Evolutionary conservation across 768 basidiomycete genomes (phyloP), one percentile per base, ranked within the genome.

Genomic region (Flagelloscypha sp.): DNA sequence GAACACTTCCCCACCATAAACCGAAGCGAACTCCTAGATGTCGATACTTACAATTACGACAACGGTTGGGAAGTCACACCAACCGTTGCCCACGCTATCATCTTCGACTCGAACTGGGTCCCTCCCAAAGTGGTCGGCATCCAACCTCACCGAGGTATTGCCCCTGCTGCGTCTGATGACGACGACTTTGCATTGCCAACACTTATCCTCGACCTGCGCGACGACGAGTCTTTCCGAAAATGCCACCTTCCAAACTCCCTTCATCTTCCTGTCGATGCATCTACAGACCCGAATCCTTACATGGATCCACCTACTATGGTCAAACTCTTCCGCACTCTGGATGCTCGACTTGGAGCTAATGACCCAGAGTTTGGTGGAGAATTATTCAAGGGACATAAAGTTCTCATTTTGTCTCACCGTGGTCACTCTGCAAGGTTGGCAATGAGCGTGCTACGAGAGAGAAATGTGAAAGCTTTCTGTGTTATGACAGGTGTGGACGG

Each of bases 241-340:
- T 38, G 36, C 6, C 49, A 51, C 35, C 24, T 53, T 27, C 38
- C 37, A 22, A 42, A 41, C 12, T 43, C 51, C 4, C 35, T 37
- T 13, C 41, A 42, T 35, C 38, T 53, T 27, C 41, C 44, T 23
- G 19, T 50, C 21, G 47, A 41, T 21, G 36, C 36, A 7, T 39
- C 27, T 25, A 24, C 34, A 5, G 35, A 29, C 3, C 30, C 43
- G 21, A 53, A 53, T 31, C 49, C 52, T 5, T 53, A 47, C 44
- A 44, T 42, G 18, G 40, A 53, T 39, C 39, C 52, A n/a, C 31
- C 36, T n/a, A 51, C 52, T 10, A 47, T 53, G 37, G 38, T 44
- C 16, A 17, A 17, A 23, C 44, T 41, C 25, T 53, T 50, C 27
- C 24, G 23, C 24, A 33, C 37, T 9, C 45, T 53, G 25, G 41